phyloP scores from a whole-genome alignment of 2,329 filamentous ascomycete species.

The Ceratocystis variospora region DNA sequence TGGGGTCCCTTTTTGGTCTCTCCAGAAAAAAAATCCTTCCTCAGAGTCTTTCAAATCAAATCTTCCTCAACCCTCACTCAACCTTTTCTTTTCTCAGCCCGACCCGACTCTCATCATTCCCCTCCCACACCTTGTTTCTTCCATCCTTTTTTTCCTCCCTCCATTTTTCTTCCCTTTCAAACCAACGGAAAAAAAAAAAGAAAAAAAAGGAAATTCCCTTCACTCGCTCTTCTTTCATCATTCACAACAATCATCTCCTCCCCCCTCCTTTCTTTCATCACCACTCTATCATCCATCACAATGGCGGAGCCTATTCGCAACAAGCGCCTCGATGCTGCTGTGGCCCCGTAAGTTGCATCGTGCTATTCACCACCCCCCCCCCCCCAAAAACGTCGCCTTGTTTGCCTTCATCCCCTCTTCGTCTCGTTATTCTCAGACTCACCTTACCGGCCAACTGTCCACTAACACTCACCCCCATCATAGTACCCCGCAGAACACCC shows the following conservation, averaged over 20 bases:
- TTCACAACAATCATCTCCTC: background rate
- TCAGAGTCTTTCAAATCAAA: constrained; percentile 11
- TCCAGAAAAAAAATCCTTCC: constrained; percentile 3
- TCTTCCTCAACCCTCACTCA: constrained; percentile 15
- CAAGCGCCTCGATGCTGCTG: constrained; percentile 43
- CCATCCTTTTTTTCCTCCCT: constrained; percentile 21
- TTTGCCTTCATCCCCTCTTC: constrained; percentile 11
- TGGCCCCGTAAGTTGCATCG: constrained; percentile 41
- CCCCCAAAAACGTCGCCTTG: too few species aligned
- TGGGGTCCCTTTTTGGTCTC: background rate
- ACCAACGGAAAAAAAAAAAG: constrained; percentile 14
- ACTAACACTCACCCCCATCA: constrained; percentile 8
- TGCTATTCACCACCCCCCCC: too few species aligned
- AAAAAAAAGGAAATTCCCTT: too few species aligned
- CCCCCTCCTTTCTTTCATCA: constrained; percentile 23
- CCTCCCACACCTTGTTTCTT: constrained; percentile 25
- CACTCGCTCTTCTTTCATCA: too few species aligned
- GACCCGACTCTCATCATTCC: constrained; percentile 21
- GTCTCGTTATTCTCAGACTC: background rate
- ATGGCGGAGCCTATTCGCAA: constrained; percentile 53
- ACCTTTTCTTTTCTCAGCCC: constrained; percentile 15
- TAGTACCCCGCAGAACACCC: constrained; percentile 97
- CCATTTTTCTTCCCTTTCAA: constrained; percentile 25
- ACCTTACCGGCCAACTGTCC: background rate
- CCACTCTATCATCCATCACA: constrained; percentile 21